Conservation (phyloP, 192 early-diverging fungal genomes). For the Umbelopsis isabellina region DNA sequence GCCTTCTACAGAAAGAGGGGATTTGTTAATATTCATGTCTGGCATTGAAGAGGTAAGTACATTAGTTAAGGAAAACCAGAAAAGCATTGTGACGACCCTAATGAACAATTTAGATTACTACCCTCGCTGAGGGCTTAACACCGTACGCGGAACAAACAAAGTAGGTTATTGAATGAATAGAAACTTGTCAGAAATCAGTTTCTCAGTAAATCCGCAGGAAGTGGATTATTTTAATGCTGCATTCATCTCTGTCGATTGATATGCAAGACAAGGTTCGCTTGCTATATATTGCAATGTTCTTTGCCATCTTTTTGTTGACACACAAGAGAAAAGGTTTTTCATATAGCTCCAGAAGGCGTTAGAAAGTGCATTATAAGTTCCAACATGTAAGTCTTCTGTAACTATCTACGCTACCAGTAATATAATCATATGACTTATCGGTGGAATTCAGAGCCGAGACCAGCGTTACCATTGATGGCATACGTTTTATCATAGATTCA, state of each 20-base stretch:
- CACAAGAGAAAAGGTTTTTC: conserved; percentile 48
- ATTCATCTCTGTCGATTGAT: conserved; percentile 61
- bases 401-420: background rate
- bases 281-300: background rate
- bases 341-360: conserved; percentile 59
- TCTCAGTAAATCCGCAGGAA: conserved; percentile 36
- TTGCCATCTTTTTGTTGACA: background rate
- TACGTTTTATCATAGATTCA: conserved; percentile 72
- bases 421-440: background rate
- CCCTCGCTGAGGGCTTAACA: conserved; percentile 54
- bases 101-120: conserved; percentile 40
- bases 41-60: conserved; percentile 61
- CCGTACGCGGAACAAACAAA: conserved; percentile 59
- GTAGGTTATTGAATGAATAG: conserved; percentile 29
- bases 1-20: conserved; percentile 60
- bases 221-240: conserved; percentile 68
- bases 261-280: conserved; percentile 66
- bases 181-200: background rate
- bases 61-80: background rate
- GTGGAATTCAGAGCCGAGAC: conserved; percentile 42
- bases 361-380: conserved; percentile 67
- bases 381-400: conserved; percentile 50
- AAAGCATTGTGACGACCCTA: background rate
- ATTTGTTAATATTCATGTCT: conserved; percentile 65
- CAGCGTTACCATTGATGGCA: conserved; percentile 61